phyloP scores from a whole-genome alignment of 805 yeast genomes.

The Ogataea allantospora region DNA sequence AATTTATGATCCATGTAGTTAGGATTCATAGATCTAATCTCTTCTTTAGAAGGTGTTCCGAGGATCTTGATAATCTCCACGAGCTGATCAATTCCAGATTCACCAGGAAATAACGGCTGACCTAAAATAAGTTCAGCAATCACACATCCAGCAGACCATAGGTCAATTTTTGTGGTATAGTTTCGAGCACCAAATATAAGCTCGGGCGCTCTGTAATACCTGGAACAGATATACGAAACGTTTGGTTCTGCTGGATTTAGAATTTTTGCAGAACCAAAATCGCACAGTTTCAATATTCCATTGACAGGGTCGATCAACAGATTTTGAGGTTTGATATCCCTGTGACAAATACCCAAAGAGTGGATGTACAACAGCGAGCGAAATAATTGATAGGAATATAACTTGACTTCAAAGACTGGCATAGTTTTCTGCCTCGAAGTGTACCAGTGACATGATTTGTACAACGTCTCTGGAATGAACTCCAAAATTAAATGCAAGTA shows the following conservation, averaged over 20 bases:
- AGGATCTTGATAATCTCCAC: constrained; percentile 94
- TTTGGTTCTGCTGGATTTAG: constrained; percentile 89
- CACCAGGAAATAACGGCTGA: constrained; percentile 97
- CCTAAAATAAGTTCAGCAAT: constrained; percentile 96
- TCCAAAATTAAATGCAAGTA: constrained; percentile 89
- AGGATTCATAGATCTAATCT: constrained; percentile 92
- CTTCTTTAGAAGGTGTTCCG: constrained; percentile 93
- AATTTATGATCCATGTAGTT: constrained; percentile 96
- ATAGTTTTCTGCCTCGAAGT: constrained; percentile 69
- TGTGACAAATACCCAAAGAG: constrained; percentile 77
- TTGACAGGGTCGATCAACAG: constrained; percentile 80
- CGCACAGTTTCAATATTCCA: constrained; percentile 88
- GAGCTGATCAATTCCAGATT: constrained; percentile 93
- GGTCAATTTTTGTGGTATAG: constrained; percentile 93
- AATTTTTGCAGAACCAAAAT: constrained; percentile 93
- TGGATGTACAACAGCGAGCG: constrained; percentile 80
- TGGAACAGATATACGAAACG: constrained; percentile 92
- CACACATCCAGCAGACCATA: constrained; percentile 98
- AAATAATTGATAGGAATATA: constrained; percentile 74
- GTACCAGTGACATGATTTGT: constrained; percentile 84
- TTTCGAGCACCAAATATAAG: constrained; percentile 95
- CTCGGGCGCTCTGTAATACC: constrained; percentile 97
- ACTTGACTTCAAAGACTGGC: constrained; percentile 88
- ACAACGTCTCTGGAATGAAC: constrained; percentile 93
- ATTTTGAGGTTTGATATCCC: constrained; percentile 91